Evolutionary conservation across 352 stramenopile species (phyloP).

Genomic region (Aphanomyces invadans): DNA sequence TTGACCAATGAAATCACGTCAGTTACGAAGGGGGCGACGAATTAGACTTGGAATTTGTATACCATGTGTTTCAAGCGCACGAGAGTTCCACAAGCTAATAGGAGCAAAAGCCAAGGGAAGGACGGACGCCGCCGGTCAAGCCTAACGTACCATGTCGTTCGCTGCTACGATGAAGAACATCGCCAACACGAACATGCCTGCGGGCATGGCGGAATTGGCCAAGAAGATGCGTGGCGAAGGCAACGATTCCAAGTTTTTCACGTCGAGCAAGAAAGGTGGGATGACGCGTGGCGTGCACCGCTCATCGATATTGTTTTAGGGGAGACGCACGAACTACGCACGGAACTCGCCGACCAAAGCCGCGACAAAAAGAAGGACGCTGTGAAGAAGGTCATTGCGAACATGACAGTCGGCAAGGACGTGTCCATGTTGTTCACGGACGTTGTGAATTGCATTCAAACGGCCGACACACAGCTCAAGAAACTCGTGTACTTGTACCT

Average conservation of each 20-base stretch:
- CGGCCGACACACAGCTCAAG: conserved; percentile 97
- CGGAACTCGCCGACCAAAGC: conserved; percentile 96
- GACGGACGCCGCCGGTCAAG: background rate
- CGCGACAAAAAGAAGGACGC: conserved; percentile 98
- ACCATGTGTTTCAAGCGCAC: background rate
- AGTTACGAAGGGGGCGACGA: conserved; percentile 9
- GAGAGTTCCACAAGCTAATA: conserved; percentile 18
- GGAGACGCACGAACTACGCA: conserved; percentile 96
- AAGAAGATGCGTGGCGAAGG: conserved; percentile 85
- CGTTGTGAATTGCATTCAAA: conserved; percentile 99
- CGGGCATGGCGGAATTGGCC: conserved; percentile 72
- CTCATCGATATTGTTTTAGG: conserved; percentile 29
- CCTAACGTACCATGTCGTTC: conserved; percentile 19
- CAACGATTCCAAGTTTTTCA: conserved; percentile 98
- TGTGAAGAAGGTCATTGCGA: conserved; percentile 99
- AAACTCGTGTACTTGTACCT: conserved; percentile 99
- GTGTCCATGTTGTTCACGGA: conserved; percentile 99
- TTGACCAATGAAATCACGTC: conserved; percentile 18
- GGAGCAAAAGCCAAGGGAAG: background rate
- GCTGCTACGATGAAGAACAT: conserved; percentile 26
- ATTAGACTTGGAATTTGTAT: conserved; percentile 18
- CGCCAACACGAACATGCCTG: conserved; percentile 46
- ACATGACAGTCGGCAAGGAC: conserved; percentile 99
- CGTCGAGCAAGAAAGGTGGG: conserved; percentile 95
- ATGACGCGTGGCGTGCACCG: background rate